These are phyloP conservation scores for Saccharomycopsis fibuligera DNA, from an alignment of 805 yeast species.

Conservation along the genomic window DNA sequence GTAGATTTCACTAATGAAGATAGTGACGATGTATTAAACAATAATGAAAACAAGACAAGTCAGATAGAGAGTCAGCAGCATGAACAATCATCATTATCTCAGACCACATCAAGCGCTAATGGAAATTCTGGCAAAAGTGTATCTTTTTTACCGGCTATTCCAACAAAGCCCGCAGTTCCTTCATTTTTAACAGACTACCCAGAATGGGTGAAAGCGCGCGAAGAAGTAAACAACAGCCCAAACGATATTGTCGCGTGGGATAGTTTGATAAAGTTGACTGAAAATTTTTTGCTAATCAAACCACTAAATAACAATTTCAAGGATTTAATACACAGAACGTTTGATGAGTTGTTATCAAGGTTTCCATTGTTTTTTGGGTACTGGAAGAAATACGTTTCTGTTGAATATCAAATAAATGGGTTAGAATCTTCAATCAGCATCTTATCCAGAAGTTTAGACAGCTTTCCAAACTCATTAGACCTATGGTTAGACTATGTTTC, in stretches of 20 bases:
- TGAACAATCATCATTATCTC: not conserved
- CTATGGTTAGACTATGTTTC: slow-evolving; percentile 63
- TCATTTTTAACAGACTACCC: slow-evolving; percentile 24
- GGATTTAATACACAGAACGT: slow-evolving; percentile 26
- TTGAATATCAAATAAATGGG: slow-evolving; percentile 54
- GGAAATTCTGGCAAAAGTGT: not conserved
- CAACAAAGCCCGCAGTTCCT: slow-evolving; percentile 6
- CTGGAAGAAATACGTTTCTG: slow-evolving; percentile 57
- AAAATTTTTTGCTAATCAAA: slow-evolving; percentile 3
- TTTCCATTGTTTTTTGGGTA: slow-evolving; percentile 55
- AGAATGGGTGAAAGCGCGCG: slow-evolving; percentile 25
- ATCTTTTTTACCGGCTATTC: not conserved
- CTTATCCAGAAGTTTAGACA: slow-evolving; percentile 35
- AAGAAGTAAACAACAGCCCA: slow-evolving; percentile 17
- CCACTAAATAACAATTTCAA: slow-evolving; percentile 14
- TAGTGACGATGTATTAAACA: no score
- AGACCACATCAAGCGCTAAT: not conserved
- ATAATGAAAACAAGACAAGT: not conserved
- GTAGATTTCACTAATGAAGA: no score
- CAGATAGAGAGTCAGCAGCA: not conserved
- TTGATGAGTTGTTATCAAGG: slow-evolving; percentile 38
- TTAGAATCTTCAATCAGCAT: slow-evolving; percentile 41
- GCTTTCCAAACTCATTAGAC: slow-evolving; percentile 54
- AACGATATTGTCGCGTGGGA: slow-evolving; percentile 17
- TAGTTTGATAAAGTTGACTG: slow-evolving; percentile 9